phyloP scores from a whole-genome alignment of 2,329 filamentous ascomycete species.

The Fusarium proliferatum region DNA sequence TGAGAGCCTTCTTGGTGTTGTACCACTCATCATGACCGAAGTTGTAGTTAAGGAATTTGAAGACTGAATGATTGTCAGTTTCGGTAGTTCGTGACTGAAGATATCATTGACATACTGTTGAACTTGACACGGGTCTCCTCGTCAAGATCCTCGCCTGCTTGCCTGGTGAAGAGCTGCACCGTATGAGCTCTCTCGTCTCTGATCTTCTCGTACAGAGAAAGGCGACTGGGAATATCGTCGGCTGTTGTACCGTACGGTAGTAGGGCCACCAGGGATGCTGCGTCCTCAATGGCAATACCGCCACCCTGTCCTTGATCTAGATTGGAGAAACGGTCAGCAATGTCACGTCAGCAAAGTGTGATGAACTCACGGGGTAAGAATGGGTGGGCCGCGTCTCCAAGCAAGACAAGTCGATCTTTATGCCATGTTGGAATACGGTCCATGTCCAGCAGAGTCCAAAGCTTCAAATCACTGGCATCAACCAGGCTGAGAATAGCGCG shows the following conservation, averaged over 20 bases:
- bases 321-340: accelerated
- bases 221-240: slow-evolving; percentile 62
- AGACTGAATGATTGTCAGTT: background rate
- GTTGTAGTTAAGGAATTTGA: slow-evolving; percentile 31
- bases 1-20: slow-evolving; percentile 25
- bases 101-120: slow-evolving; percentile 52
- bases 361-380: slow-evolving; percentile 61
- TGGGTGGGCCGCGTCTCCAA: slow-evolving; percentile 77
- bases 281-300: slow-evolving; percentile 76
- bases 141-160: slow-evolving; percentile 60
- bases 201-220: slow-evolving; percentile 69
- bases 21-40: slow-evolving; percentile 39
- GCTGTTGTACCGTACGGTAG: slow-evolving; percentile 58
- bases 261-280: slow-evolving; percentile 66
- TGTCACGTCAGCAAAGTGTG: accelerated
- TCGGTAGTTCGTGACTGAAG: accelerated
- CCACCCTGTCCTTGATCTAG: slow-evolving; percentile 48
- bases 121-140: slow-evolving; percentile 47
- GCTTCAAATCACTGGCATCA: slow-evolving; percentile 59
- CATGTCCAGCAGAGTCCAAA: slow-evolving; percentile 73
- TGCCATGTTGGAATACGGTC: slow-evolving; percentile 66
- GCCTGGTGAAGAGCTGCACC: slow-evolving; percentile 68
- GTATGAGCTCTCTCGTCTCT: slow-evolving; percentile 66
- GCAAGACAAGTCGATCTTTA: slow-evolving; percentile 63
- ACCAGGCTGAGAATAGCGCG: slow-evolving; percentile 55